Percentiles rank a stretch among this genome's conserved stretches.
Conservation (phyloP, 2,329 filamentous ascomycete genomes). For the Trichoderma sp. region DNA sequence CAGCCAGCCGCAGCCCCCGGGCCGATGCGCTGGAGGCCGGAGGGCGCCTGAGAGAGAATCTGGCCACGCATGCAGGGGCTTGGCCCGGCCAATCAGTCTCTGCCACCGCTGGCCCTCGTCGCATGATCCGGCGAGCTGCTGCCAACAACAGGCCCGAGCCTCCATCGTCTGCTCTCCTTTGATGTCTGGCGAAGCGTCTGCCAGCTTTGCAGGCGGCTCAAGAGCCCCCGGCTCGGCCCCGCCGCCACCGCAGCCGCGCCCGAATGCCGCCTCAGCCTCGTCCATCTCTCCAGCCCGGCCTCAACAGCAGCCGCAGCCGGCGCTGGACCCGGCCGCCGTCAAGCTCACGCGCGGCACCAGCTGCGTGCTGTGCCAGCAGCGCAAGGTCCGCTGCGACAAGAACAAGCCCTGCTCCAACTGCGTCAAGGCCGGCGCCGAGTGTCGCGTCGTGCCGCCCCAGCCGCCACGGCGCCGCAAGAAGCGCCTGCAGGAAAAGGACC, state of each 20-base stretch:
- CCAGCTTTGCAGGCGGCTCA: neutral
- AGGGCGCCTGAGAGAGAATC: neutral
- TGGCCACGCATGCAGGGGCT: slow-evolving; percentile 14
- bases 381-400: slow-evolving; percentile 75
- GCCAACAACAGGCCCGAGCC: neutral
- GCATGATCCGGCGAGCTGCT: neutral
- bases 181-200: slow-evolving; percentile 19
- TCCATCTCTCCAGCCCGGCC: slow-evolving; percentile 23
- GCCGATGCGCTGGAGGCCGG: neutral
- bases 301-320: slow-evolving; percentile 26
- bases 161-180: neutral
- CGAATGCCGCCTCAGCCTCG: neutral
- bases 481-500: slow-evolving; percentile 68
- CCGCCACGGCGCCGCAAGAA: slow-evolving; percentile 61
- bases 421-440: slow-evolving; percentile 62
- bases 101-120: neutral
- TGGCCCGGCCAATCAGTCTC: slow-evolving; percentile 17
- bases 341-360: slow-evolving; percentile 62
- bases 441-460: slow-evolving; percentile 58
- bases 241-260: slow-evolving; percentile 31
- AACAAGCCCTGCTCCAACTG: slow-evolving; percentile 72
- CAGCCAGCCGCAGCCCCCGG: too few relatives aligned
- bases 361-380: slow-evolving; percentile 74
- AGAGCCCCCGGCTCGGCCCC: slow-evolving; percentile 20
- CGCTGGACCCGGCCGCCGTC: slow-evolving; percentile 46